Evolutionary conservation across 805 yeast species (phyloP), one percentile per base, ranked within the genome.

Genomic region (Pichia manshurica): DNA sequence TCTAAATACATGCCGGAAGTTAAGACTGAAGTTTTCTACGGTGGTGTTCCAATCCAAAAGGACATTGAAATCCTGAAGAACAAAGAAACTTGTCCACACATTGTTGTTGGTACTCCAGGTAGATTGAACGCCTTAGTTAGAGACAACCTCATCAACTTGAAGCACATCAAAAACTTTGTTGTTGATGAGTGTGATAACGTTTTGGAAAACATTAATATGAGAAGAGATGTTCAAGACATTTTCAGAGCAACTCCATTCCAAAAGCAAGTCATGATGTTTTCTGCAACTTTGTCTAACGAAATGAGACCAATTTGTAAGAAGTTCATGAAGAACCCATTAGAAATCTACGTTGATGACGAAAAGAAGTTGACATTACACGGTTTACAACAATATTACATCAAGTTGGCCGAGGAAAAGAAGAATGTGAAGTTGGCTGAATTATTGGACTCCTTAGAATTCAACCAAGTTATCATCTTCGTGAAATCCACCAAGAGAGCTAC

Each of bases 121-220:
- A 88, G 99, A 75, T 78, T 93, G 68, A 87, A 84, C 62, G 97
- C 96, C 49, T 77, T 93, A 48, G 95, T 91, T 22, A 83, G 93
- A 66, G 98, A 93, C 63, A 90, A 90, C 74, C 76, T 81, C 50
- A 77, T 93, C 55, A 83, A 95, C 60, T 78, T 93, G 58, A 82
- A 82, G 72, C 86, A 87, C 66, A 86, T 91, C 62, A 91, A 91
- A 78, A 84, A 89, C 55, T 93, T 91, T 62, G 96, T 93, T 54
- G 81, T 91, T 63, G 99, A 91, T 68, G 99, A 91, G 77, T 93
- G 98, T 82, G 99, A 91, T 75, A 89, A 90, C 73, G 98, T 91
- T 48, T 78, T 91, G 68, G 98, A 93, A 74, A 60, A 58, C 54
- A 56, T 65, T 62, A 95, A 85, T 62, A 91, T 91, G 99, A 87